Evolutionary conservation across 1,139 yeast genomes (phyloP).

Genomic region (Taphrina wiesneri): DNA sequence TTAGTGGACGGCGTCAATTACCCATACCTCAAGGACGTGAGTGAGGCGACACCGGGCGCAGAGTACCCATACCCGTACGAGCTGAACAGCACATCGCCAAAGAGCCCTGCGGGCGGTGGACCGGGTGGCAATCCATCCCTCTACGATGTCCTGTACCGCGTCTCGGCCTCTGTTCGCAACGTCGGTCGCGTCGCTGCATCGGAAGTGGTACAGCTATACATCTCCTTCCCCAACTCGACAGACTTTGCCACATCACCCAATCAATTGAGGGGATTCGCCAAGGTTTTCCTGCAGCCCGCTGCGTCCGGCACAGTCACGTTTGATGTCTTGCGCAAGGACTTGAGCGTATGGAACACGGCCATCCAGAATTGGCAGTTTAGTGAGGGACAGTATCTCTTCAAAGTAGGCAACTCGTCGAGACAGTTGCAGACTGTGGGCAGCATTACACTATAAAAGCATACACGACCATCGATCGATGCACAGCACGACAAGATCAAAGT

Average conservation of each 20-base stretch:
- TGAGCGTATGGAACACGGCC: slow-evolving; percentile 60
- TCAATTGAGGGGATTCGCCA: slow-evolving; percentile 62
- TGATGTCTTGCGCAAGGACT: slow-evolving; percentile 56
- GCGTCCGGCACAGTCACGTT: slow-evolving; percentile 50
- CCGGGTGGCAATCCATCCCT: slow-evolving; percentile 56
- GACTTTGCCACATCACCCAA: slow-evolving; percentile 47
- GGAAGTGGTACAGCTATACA: slow-evolving; percentile 59
- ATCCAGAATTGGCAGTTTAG: slow-evolving; percentile 64
- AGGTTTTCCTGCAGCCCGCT: slow-evolving; percentile 55
- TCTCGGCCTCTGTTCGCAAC: slow-evolving; percentile 54
- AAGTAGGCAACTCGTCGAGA: slow-evolving; percentile 58
- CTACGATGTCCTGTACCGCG: slow-evolving; percentile 53
- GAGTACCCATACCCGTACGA: slow-evolving; percentile 57
- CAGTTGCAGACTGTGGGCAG: slow-evolving; percentile 47
- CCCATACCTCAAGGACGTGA: slow-evolving; percentile 41
- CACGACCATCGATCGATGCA: not conserved
- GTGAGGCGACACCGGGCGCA: slow-evolving; percentile 46
- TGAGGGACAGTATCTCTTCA: slow-evolving; percentile 58
- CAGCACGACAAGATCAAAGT: not conserved
- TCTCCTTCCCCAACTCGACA: slow-evolving; percentile 55
- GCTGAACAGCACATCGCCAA: slow-evolving; percentile 43
- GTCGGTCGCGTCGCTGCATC: slow-evolving; percentile 56
- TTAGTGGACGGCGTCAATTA: slow-evolving; percentile 41
- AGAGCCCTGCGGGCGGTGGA: slow-evolving; percentile 58
- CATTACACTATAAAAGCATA: not conserved